These are phyloP conservation scores for Wallacemonas rigidus DNA, from an alignment of 208 protist species.

Conservation along the genomic window DNA sequence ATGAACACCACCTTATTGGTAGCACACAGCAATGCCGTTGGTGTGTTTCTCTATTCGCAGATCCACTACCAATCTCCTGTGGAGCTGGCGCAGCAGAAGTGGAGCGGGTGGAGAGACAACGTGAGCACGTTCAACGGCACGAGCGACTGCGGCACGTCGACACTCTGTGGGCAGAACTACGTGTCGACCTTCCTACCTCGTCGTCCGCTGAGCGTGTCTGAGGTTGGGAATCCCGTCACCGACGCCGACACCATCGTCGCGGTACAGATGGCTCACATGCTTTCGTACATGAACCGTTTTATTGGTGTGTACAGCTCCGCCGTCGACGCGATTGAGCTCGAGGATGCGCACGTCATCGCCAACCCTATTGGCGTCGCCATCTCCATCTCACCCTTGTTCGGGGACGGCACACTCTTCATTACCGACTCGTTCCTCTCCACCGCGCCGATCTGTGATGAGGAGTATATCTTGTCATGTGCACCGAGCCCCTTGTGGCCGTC, in stretches of 20 bases:
- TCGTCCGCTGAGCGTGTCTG: constrained; percentile 19
- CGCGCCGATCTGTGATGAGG: constrained; percentile 20
- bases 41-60: constrained; percentile 36
- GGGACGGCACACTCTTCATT: constrained; percentile 19
- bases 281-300: constrained; percentile 30
- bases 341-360: constrained; percentile 29
- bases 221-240: constrained; percentile 11
- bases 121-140: background rate
- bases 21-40: constrained; percentile 38
- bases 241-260: constrained; percentile 32
- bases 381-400: constrained; percentile 20
- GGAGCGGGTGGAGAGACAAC: background rate
- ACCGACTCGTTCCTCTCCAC: constrained; percentile 26
- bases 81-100: background rate
- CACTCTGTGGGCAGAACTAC: background rate
- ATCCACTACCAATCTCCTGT: background rate
- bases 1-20: constrained; percentile 10
- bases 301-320: constrained; percentile 45
- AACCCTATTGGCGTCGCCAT: constrained; percentile 41
- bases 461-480: constrained; percentile 22
- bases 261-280: constrained; percentile 22
- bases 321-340: constrained; percentile 27
- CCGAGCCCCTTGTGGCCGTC: constrained; percentile 11
- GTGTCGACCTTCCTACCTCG: constrained; percentile 12
- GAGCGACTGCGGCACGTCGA: background rate